Evolutionary conservation across 768 basidiomycete genomes (phyloP).

Genomic region (Tephrocybe rancida): DNA sequence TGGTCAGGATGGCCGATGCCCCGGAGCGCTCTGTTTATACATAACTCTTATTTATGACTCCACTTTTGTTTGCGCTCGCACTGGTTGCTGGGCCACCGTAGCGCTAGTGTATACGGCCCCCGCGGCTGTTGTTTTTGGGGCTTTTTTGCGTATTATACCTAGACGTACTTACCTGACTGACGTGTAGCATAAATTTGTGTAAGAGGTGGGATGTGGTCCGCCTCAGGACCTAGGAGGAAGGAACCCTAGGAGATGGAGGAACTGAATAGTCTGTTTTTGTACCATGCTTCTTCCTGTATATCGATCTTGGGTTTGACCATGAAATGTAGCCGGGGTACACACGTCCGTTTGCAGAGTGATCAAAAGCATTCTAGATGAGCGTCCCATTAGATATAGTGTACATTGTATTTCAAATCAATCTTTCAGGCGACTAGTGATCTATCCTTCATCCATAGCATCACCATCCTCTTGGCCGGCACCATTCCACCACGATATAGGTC

Average conservation of each 20-base stretch:
- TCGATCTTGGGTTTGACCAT: not conserved
- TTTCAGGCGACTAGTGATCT: too few species aligned
- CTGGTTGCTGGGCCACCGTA: not conserved
- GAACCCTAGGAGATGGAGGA: not conserved
- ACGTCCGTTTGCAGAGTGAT: too few species aligned
- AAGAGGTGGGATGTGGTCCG: not conserved
- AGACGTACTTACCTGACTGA: conserved; percentile 3
- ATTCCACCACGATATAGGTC: conserved; percentile 78
- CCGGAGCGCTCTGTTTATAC: not conserved
- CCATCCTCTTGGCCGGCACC: conserved; percentile 43
- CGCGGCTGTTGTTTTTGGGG: not conserved
- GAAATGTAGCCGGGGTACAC: too few species aligned
- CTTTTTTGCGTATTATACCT: not conserved
- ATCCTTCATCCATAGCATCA: conserved; percentile 47
- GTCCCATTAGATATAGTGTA: not conserved
- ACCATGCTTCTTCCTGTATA: not conserved
- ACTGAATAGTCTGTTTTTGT: not conserved
- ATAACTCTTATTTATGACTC: not conserved
- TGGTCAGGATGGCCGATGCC: not conserved
- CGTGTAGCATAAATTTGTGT: conserved; percentile 6
- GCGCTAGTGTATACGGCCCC: too few species aligned
- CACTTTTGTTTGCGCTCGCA: not conserved
- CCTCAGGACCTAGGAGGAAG: not conserved
- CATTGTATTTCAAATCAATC: too few species aligned
- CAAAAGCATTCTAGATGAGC: too few species aligned